A percentile compares a stretch with the other conserved stretches of the same genome.
phyloP scores from a whole-genome alignment of 106 monocot genomes.

The Acorus gramineus region DNA sequence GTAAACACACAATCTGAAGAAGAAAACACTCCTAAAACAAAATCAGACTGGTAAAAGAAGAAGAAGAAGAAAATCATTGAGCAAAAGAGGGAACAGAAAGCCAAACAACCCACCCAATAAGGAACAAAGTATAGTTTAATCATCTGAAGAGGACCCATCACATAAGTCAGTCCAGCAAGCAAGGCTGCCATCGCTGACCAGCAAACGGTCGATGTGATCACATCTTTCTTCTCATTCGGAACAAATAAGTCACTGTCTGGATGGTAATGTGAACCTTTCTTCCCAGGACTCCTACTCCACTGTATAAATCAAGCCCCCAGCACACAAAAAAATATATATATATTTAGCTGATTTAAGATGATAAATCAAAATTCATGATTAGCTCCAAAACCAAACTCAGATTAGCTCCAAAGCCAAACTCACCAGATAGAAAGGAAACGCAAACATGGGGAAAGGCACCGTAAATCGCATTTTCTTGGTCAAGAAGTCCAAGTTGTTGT shows the following conservation, averaged over 20 bases:
- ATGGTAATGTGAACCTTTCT: constrained; percentile 61
- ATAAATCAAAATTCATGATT: not conserved
- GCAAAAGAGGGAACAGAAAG: not conserved
- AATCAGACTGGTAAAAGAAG: not conserved
- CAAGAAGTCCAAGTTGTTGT: constrained; percentile 6
- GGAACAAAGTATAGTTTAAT: constrained; percentile 61
- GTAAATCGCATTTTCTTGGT: constrained; percentile 10
- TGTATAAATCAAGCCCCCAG: constrained; percentile 5
- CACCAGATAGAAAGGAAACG: constrained; percentile 18
- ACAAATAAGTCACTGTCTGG: constrained; percentile 55
- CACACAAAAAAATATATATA: not conserved
- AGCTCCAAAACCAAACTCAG: not conserved
- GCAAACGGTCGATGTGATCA: constrained; percentile 57
- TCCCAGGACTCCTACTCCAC: constrained; percentile 72
- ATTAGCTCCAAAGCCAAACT: not conserved
- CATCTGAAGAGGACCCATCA: constrained; percentile 39
- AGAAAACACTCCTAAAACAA: not conserved
- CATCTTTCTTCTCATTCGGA: constrained; percentile 57
- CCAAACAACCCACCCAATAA: constrained; percentile 25
- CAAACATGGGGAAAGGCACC: constrained; percentile 17
- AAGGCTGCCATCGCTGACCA: constrained; percentile 45
- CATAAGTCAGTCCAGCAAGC: constrained; percentile 31
- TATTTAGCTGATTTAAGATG: not conserved
- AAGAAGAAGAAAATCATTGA: not conserved
- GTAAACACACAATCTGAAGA: not conserved